A percentile compares a stretch with the other conserved stretches of the same genome.
phyloP scores from a whole-genome alignment of 495 filamentous ascomycete species.

The Pseudomonodictys pantanalensis region DNA sequence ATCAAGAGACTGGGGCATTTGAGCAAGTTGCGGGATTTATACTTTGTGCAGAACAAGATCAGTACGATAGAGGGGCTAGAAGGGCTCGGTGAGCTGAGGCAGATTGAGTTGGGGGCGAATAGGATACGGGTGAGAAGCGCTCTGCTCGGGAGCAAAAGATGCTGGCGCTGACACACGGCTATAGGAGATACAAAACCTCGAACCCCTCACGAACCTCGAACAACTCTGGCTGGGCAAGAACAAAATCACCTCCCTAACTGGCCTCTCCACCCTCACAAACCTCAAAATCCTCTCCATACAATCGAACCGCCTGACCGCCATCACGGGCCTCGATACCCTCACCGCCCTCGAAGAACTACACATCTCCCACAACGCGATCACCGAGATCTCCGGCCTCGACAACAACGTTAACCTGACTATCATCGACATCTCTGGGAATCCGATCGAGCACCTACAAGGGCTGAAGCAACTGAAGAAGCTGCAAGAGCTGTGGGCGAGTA shows the following conservation, averaged over 20 bases:
- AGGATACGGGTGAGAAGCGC: conserved; percentile 61
- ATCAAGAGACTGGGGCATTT: conserved; percentile 87
- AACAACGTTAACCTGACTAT: conserved; percentile 64
- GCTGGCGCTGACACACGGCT: conserved; percentile 10
- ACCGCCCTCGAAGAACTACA: conserved; percentile 91
- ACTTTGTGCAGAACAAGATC: conserved; percentile 95
- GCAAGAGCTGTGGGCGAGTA: conserved; percentile 93
- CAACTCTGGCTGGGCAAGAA: conserved; percentile 98
- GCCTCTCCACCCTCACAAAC: conserved; percentile 66
- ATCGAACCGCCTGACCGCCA: conserved; percentile 85
- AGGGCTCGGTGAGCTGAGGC: conserved; percentile 66
- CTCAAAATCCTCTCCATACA: conserved; percentile 93
- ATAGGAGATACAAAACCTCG: conserved; percentile 85
- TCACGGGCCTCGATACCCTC: conserved; percentile 69
- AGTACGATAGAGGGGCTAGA: conserved; percentile 79
- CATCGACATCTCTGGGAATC: conserved; percentile 89
- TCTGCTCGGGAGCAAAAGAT: background rate
- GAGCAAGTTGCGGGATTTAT: conserved; percentile 75
- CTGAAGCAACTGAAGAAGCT: conserved; percentile 66
- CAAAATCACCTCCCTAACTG: conserved; percentile 84
- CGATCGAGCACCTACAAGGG: conserved; percentile 68
- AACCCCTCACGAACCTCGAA: conserved; percentile 68
- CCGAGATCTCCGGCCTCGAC: conserved; percentile 71
- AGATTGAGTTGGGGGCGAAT: conserved; percentile 90
- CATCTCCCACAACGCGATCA: conserved; percentile 94